Conservation (phyloP, 2,329 filamentous ascomycete species). For the Trichoderma sp. region DNA sequence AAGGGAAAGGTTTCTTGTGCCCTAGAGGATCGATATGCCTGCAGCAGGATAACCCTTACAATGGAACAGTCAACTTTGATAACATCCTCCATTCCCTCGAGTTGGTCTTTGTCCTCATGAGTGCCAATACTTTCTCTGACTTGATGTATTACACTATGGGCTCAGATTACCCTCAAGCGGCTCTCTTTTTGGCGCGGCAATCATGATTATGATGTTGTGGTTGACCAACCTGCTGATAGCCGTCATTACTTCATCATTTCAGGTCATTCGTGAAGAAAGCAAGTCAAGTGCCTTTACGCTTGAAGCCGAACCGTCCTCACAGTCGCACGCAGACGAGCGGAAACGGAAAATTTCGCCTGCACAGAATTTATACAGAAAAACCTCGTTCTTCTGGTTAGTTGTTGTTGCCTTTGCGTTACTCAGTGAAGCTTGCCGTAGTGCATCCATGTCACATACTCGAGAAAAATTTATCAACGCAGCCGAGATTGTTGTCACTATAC, state of each 20-base stretch:
- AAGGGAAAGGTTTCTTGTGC: slow-evolving; percentile 84
- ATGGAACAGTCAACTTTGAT: slow-evolving; percentile 89
- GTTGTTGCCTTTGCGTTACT: slow-evolving; percentile 81
- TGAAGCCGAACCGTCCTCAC: slow-evolving; percentile 55
- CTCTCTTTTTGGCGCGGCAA: slow-evolving; percentile 74
- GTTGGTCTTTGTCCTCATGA: slow-evolving; percentile 97
- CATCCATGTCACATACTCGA: slow-evolving; percentile 67
- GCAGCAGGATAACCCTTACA: slow-evolving; percentile 75
- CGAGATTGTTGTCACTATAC: slow-evolving; percentile 73
- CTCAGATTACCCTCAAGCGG: slow-evolving; percentile 85
- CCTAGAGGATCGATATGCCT: slow-evolving; percentile 82
- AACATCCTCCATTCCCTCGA: slow-evolving; percentile 91
- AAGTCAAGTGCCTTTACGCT: slow-evolving; percentile 90
- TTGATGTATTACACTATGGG: slow-evolving; percentile 92
- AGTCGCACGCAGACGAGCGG: slow-evolving; percentile 42
- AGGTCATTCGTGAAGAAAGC: slow-evolving; percentile 96
- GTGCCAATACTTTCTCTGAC: slow-evolving; percentile 94
- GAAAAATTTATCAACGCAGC: slow-evolving; percentile 67
- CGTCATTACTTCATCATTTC: slow-evolving; percentile 97
- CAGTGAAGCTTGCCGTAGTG: slow-evolving; percentile 74
- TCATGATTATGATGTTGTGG: slow-evolving; percentile 95
- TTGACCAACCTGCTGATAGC: slow-evolving; percentile 92
- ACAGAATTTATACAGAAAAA: slow-evolving; percentile 74
- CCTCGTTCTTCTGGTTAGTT: slow-evolving; percentile 73
- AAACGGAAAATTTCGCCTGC: slow-evolving; percentile 48